A percentile compares a stretch with the other conserved stretches of the same genome.
These are phyloP conservation scores for Zopfia rhizophila DNA, from an alignment of 2,329 filamentous ascomycete species.

Conservation along the genomic window DNA sequence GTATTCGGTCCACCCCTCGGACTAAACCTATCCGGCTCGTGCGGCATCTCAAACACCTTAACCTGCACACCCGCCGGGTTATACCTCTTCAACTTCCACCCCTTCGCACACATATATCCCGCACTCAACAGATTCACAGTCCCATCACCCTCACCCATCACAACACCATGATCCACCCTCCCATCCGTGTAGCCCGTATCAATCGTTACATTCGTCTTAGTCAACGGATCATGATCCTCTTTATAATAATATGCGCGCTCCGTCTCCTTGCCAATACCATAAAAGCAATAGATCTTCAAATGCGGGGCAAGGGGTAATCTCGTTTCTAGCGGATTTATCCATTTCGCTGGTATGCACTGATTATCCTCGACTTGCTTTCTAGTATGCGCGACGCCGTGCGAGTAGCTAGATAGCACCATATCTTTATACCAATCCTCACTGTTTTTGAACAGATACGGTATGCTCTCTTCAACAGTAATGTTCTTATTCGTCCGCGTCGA, in stretches of 20 bases:
- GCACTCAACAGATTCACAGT: constrained; percentile 92
- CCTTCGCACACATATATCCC: constrained; percentile 96
- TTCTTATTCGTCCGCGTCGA: constrained; percentile 67
- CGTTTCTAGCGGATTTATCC: constrained; percentile 94
- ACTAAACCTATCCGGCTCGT: constrained; percentile 92
- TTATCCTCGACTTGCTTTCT: constrained; percentile 78
- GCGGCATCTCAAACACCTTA: constrained; percentile 93
- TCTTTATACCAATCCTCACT: constrained; percentile 87
- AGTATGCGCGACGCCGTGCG: constrained; percentile 86
- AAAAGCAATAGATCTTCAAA: constrained; percentile 97
- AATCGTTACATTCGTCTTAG: constrained; percentile 71
- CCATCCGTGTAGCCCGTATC: constrained; percentile 61
- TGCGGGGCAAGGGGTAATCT: constrained; percentile 86
- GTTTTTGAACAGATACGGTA: constrained; percentile 80
- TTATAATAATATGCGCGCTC: constrained; percentile 94
- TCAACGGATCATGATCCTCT: constrained; percentile 71
- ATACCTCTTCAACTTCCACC: constrained; percentile 93
- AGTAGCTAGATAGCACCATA: constrained; percentile 80
- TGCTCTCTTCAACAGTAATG: constrained; percentile 79
- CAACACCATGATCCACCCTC: constrained; percentile 82
- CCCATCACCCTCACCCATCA: constrained; percentile 95
- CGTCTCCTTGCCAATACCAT: constrained; percentile 92
- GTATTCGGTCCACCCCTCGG: constrained; percentile 77
- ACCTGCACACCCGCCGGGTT: constrained; percentile 86
- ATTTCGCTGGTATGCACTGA: constrained; percentile 70